phyloP scores from a whole-genome alignment of 2,329 filamentous ascomycete species.

The Setomelanomma holmii region DNA sequence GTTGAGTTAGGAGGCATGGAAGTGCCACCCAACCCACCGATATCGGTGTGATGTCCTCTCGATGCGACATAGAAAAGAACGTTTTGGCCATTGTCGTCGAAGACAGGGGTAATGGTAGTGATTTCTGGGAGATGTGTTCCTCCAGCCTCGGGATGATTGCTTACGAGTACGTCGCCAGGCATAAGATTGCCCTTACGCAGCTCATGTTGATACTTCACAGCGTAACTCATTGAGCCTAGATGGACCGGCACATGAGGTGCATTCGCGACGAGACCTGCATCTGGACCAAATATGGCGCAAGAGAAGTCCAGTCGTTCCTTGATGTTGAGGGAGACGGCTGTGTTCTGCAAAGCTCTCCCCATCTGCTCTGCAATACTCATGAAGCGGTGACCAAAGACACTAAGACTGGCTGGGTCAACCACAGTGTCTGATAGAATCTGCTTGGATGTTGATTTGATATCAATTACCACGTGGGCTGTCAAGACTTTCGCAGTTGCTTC shows the following conservation, averaged over 20 bases:
- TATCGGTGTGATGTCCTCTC: constrained; percentile 45
- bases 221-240: constrained; percentile 54
- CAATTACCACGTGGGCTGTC: not conserved
- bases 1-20: not conserved
- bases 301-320: constrained; percentile 55
- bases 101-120: constrained; percentile 53
- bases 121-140: constrained; percentile 53
- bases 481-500: constrained; percentile 75
- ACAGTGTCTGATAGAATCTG: constrained; percentile 4
- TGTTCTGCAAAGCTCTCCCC: constrained; percentile 64
- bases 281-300: constrained; percentile 53
- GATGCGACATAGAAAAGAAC: constrained; percentile 34
- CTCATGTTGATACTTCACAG: constrained; percentile 49
- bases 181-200: constrained; percentile 41
- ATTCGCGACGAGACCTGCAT: constrained; percentile 53
- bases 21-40: too few species aligned
- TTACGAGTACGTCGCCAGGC: constrained; percentile 50
- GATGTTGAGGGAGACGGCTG: constrained; percentile 60
- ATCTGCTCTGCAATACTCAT: constrained; percentile 68
- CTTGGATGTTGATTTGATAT: not conserved
- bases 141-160: constrained; percentile 51
- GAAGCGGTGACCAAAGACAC: constrained; percentile 64
- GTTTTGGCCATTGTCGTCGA: constrained; percentile 38
- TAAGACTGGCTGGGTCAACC: constrained; percentile 61
- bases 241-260: constrained; percentile 54